Evolutionary conservation across 2,329 filamentous ascomycete species (phyloP).

Genomic region (Kalaharituber pfeilii): DNA sequence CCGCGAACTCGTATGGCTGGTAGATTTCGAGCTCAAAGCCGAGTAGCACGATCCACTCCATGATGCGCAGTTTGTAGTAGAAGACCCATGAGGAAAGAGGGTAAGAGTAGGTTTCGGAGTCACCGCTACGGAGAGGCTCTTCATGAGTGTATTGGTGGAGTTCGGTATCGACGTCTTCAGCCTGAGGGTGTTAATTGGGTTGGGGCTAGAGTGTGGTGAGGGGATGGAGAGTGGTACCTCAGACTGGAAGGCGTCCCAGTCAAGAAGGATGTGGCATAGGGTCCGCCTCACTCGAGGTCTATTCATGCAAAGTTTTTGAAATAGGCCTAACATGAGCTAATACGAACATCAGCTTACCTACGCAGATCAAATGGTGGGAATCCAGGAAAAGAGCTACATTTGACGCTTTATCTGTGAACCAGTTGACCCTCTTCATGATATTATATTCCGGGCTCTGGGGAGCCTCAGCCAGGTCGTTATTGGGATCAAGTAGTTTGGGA

Average conservation of each 20-base stretch:
- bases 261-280: constrained; percentile 64
- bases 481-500: constrained; percentile 50
- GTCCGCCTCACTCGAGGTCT: constrained; percentile 74
- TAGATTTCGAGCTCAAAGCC: constrained; percentile 92
- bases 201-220: too few relatives aligned
- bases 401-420: constrained; percentile 38
- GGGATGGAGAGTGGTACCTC: constrained; percentile 36
- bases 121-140: constrained; percentile 37
- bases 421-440: constrained; percentile 57
- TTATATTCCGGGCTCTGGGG: constrained; percentile 56
- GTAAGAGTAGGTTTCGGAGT: constrained; percentile 42
- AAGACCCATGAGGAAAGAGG: constrained; percentile 79
- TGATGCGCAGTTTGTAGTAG: constrained; percentile 71
- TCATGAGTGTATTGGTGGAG: constrained; percentile 46
- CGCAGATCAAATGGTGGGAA: not conserved
- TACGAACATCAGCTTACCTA: constrained; percentile 10
- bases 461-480: constrained; percentile 59
- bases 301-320: constrained; percentile 76
- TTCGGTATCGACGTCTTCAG: constrained; percentile 54
- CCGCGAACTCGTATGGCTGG: constrained; percentile 61
- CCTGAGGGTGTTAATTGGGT: constrained; percentile 22
- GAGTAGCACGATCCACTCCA: constrained; percentile 74
- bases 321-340: constrained; percentile 64
- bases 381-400: constrained; percentile 25
- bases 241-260: constrained; percentile 69